Evolutionary conservation across 73 alveolate genomes (phyloP).

Genomic region (Uronychia setigera): DNA sequence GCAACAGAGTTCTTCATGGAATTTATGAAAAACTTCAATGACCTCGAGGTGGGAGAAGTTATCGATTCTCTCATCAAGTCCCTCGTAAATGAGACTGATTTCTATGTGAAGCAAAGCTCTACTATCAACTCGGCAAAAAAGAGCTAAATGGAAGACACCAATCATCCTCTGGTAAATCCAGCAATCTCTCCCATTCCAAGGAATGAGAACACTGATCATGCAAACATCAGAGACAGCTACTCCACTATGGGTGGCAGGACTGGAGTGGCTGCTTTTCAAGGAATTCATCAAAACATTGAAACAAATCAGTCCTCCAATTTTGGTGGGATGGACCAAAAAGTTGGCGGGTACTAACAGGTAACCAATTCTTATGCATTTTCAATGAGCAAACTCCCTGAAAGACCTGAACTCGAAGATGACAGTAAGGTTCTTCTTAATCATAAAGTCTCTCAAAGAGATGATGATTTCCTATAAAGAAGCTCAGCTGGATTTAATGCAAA

Average conservation of each 20-base stretch:
- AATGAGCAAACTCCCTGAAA: neutral
- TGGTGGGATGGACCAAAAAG: too few species aligned
- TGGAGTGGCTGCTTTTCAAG: neutral
- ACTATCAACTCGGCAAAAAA: too few species aligned
- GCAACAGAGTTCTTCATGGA: neutral
- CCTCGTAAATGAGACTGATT: neutral
- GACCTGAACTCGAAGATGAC: conserved; percentile 1
- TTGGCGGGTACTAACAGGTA: too few species aligned
- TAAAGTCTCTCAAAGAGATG: conserved; percentile 2
- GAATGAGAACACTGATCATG: neutral
- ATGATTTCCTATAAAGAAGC: neutral
- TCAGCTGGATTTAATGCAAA: neutral
- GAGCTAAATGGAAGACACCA: too few species aligned
- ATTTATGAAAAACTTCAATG: neutral
- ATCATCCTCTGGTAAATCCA: too few species aligned
- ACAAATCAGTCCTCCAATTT: too few species aligned
- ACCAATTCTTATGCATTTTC: neutral
- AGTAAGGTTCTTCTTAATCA: neutral
- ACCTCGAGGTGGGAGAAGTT: neutral
- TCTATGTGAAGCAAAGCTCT: neutral
- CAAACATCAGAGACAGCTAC: neutral
- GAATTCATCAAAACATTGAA: neutral
- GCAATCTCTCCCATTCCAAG: too few species aligned
- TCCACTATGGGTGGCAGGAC: neutral
- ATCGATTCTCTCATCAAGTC: neutral